Evolutionary conservation across 2,329 filamentous ascomycete genomes (phyloP), one percentile per base, ranked within the genome.

Genomic region (Colletotrichum cordylinicola): DNA sequence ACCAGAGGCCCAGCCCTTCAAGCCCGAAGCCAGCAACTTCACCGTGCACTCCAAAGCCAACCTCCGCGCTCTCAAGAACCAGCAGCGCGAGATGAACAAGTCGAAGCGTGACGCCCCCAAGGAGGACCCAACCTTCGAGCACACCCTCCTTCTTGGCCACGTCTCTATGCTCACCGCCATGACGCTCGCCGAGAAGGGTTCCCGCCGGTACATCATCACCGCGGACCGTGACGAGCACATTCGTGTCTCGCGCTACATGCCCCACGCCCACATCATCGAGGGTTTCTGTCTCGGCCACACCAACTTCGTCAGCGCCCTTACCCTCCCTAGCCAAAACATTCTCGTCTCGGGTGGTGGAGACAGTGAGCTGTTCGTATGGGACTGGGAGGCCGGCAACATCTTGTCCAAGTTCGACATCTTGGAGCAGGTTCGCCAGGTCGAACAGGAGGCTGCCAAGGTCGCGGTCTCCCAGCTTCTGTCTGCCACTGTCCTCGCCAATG

Each of bases 121-220:
- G 16, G 85, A 86, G 33, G 83, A 82, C 48, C 84, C 88, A 15
- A 80, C 87, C 31, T 98, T 98, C 82, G 93, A 95, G 79, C 91
- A 95, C 79, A 91, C 93, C 48, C 88, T 98, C 1, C 88, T 98
- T 9, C 91, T 99, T 1, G 97, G 97, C 15, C 97, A 99, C 85
- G 97, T 99, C 16, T 98, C 96, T 1, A 94, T 98, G 91, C 91
- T 99, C 66, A 98, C 96, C 2, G 93, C 95, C 80, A 83, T 98
- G 67, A 84, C 88, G 4, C 87, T 92, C 56, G 89, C 88, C 8
- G 86, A 81, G 82, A 88, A 78, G 77, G 86, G 79, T 75, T 83
- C 79, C 29, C 82, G 83, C 33, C 83, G 83, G 18, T 91, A 91
- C 78, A 90, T 92, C 81, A 78, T 92, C 78, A 91, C 91, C 0